A percentile compares a stretch with the other conserved stretches of the same genome.
Conservation (phyloP, 1,139 yeast species). For the Pichia sp. region DNA sequence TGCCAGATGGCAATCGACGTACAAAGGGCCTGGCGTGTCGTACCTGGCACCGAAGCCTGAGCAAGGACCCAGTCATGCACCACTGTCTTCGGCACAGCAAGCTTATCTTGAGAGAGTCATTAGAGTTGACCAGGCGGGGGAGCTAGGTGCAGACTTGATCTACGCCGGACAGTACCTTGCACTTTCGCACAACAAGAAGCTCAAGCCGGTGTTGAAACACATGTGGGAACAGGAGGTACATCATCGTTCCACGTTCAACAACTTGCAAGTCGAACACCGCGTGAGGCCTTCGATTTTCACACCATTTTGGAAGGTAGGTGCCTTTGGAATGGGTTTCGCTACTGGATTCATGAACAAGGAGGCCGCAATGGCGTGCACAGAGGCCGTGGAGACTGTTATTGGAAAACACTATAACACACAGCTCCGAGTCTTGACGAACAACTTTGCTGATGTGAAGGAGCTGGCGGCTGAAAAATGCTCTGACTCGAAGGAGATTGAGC, state of each 20-base stretch:
- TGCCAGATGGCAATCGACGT: slow-evolving; percentile 17
- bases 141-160: slow-evolving; percentile 92
- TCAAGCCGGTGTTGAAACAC: slow-evolving; percentile 71
- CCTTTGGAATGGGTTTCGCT: slow-evolving; percentile 77
- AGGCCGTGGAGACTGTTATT: slow-evolving; percentile 97
- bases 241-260: slow-evolving; percentile 82
- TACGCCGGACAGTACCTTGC: slow-evolving; percentile 91
- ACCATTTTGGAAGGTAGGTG: slow-evolving; percentile 92
- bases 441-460: slow-evolving; percentile 33
- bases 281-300: slow-evolving; percentile 89
- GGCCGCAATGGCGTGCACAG: slow-evolving; percentile 99
- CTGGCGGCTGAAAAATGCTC: slow-evolving; percentile 28
- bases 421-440: slow-evolving; percentile 66
- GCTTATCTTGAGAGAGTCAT: slow-evolving; percentile 73
- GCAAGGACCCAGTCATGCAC: slow-evolving; percentile 24
- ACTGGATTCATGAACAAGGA: slow-evolving; percentile 88
- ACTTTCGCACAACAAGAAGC: slow-evolving; percentile 63
- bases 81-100: slow-evolving; percentile 47
- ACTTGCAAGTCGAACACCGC: slow-evolving; percentile 66
- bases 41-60: slow-evolving; percentile 13
- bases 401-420: slow-evolving; percentile 95
- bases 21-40: slow-evolving; percentile 15
- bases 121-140: slow-evolving; percentile 97
- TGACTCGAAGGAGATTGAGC: slow-evolving; percentile 50
- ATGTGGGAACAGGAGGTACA: slow-evolving; percentile 98